Conservation (phyloP, 306 rosid species). For the Quercus alba region DNA sequence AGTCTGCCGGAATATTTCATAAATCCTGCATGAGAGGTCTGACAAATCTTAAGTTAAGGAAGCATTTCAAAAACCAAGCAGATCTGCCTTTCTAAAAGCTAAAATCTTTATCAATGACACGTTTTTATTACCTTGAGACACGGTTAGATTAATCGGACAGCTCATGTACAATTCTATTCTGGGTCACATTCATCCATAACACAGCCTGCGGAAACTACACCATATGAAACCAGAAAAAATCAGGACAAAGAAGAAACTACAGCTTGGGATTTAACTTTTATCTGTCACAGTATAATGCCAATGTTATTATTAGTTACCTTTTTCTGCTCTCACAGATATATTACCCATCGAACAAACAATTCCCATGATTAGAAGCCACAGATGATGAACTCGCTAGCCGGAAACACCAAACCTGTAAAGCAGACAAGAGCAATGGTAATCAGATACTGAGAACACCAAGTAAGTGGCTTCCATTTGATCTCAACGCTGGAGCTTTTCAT, state of each 20-base stretch:
- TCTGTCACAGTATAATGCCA: too few species aligned
- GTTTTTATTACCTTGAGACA: background rate
- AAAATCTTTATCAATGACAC: background rate
- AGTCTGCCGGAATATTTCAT: background rate
- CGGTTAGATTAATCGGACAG: background rate
- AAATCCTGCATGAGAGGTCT: background rate
- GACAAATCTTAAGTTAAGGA: background rate
- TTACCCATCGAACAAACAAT: background rate
- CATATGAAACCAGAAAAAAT: background rate
- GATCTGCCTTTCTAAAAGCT: background rate
- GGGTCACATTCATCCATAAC: background rate
- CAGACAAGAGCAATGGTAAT: constrained; percentile 55
- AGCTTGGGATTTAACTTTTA: background rate
- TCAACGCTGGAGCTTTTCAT: constrained; percentile 95
- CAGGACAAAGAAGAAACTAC: background rate
- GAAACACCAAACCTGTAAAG: constrained; percentile 57
- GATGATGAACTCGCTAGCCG: constrained; percentile 66
- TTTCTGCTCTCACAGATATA: background rate
- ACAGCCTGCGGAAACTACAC: background rate
- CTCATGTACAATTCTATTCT: background rate
- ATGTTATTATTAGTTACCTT: background rate
- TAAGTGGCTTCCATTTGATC: constrained; percentile 70
- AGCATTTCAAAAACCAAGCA: background rate
- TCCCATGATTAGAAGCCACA: constrained; percentile 42
- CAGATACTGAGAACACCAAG: constrained; percentile 45